Percentiles rank a stretch among this genome's conserved stretches.
Evolutionary conservation across 75 land plant species (phyloP).

Genomic region (Picea sitchensis): DNA sequence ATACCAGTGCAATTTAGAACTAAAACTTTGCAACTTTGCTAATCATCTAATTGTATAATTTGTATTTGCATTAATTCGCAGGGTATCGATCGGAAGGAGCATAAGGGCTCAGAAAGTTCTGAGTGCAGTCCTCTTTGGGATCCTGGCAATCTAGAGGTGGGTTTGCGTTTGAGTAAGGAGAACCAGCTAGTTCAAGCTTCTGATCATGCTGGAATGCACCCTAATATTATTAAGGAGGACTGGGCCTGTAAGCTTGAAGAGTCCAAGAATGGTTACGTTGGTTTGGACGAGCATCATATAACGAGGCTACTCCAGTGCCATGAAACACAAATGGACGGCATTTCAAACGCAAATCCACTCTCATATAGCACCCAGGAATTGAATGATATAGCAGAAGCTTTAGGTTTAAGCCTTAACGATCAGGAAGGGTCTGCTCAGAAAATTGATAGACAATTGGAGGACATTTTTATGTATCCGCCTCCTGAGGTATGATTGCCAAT

Average conservation of each 20-base stretch:
- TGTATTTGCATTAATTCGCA: neutral
- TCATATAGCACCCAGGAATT: neutral
- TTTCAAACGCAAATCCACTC: neutral
- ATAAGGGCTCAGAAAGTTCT: neutral
- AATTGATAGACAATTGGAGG: neutral
- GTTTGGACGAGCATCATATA: neutral
- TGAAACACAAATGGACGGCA: neutral
- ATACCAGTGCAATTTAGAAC: no score
- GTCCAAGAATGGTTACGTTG: neutral
- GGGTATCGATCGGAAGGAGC: slow-evolving; percentile 1
- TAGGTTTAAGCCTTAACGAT: neutral
- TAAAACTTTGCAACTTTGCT: neutral
- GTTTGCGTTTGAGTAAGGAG: neutral
- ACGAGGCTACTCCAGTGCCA: slow-evolving; percentile 1
- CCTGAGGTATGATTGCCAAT: neutral
- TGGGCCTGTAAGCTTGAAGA: neutral
- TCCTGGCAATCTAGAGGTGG: neutral
- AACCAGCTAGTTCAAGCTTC: no score
- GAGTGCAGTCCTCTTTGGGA: neutral
- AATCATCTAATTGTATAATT: slow-evolving; percentile 1
- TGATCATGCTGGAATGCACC: neutral
- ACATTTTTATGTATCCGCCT: slow-evolving; percentile 3
- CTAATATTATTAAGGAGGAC: neutral
- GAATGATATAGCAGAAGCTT: neutral
- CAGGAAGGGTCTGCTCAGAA: neutral